Evolutionary conservation across 169 alveolate species (phyloP).

Genomic region (Theileria orientalis): DNA sequence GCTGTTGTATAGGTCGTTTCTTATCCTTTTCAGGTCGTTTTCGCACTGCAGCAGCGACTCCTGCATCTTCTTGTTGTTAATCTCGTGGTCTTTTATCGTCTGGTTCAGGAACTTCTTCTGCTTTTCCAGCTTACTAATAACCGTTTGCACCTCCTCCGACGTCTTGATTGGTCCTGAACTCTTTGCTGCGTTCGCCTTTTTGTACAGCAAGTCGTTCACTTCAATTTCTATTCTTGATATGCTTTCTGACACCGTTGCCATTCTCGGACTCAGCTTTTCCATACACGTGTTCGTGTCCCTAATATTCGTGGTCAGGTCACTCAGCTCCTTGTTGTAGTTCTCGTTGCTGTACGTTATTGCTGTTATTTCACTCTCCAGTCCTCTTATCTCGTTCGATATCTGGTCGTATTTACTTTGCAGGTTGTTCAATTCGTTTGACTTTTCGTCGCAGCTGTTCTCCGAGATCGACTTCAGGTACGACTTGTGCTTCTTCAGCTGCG

Average conservation of each 20-base stretch:
- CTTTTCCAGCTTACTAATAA: conserved; percentile 8
- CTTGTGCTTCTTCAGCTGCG: conserved; percentile 14
- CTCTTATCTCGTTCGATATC: conserved; percentile 4
- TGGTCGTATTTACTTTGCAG: not conserved
- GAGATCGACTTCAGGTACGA: conserved; percentile 6
- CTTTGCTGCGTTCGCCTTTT: conserved; percentile 24
- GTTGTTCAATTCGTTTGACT: not conserved
- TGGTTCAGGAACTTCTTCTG: conserved; percentile 13
- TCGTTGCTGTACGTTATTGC: conserved; percentile 26
- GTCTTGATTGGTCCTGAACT: no score
- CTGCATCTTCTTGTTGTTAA: not conserved
- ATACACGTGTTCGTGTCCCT: not conserved
- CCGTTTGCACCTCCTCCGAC: not conserved
- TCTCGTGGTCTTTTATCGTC: conserved; percentile 26
- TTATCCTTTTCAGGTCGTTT: conserved; percentile 9
- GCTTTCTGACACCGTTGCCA: not conserved
- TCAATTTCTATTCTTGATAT: conserved; percentile 24
- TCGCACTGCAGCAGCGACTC: conserved; percentile 14
- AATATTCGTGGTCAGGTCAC: conserved; percentile 1
- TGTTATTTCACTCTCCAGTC: conserved; percentile 22
- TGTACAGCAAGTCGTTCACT: conserved; percentile 28
- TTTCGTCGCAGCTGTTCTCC: conserved; percentile 1
- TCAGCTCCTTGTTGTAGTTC: conserved; percentile 22
- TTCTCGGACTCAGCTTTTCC: not conserved
- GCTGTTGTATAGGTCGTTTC: conserved; percentile 5